phyloP scores from a whole-genome alignment of 2,329 filamentous ascomycete genomes.

The Colletotrichum trifolii region DNA sequence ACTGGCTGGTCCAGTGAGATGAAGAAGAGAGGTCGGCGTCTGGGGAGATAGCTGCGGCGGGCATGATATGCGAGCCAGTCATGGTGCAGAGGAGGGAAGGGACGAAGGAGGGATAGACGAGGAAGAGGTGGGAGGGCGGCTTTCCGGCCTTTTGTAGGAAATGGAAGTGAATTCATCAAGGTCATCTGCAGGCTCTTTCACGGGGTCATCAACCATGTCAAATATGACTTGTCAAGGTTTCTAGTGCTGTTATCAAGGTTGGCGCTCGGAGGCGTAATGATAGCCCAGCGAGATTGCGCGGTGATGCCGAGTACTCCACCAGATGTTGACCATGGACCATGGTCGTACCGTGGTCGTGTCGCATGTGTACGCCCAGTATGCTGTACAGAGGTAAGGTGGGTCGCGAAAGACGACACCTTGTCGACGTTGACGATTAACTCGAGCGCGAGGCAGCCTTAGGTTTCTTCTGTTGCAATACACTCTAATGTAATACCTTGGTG shows the following conservation, averaged over 20 bases:
- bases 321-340: background rate
- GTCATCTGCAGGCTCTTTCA: background rate
- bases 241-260: conserved; percentile 1
- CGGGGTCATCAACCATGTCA: background rate
- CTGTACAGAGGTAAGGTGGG: conserved; percentile 3
- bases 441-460: background rate
- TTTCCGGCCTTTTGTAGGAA: background rate
- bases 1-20: conserved; percentile 3
- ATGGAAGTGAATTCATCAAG: background rate
- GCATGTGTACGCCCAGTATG: background rate
- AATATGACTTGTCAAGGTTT: conserved; percentile 2
- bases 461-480: background rate
- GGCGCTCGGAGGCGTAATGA: background rate
- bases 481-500: conserved; percentile 19
- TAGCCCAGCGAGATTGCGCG: background rate
- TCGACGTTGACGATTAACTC: background rate
- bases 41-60: background rate
- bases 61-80: background rate
- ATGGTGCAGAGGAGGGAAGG: background rate
- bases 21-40: conserved; percentile 6
- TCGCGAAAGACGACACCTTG: background rate
- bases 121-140: conserved; percentile 1
- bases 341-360: background rate
- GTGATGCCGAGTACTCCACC: background rate
- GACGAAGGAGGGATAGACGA: conserved; percentile 1